Evolutionary conservation across 2,329 filamentous ascomycete genomes (phyloP), one percentile per base, ranked within the genome.

Genomic region (Cladosporium cucumerinum): DNA sequence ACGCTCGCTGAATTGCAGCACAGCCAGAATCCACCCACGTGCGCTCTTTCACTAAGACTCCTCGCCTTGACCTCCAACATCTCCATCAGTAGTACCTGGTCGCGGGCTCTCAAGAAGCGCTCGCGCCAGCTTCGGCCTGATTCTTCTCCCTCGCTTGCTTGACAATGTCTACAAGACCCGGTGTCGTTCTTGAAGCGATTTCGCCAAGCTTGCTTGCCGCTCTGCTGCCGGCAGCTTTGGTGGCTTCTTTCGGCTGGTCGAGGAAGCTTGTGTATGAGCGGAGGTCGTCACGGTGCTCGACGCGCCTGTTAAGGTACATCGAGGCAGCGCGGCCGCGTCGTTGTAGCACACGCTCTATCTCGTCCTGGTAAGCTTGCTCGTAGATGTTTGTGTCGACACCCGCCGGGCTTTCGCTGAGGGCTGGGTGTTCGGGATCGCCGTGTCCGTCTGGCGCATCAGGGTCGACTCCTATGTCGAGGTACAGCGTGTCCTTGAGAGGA

Each of bases 331-430:
- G 76, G 64, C 81, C 79, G 70, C 81, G 73, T 67, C 78, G 73
- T 68, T 80, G 77, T 32, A 85, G 78, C 71, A 97, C 94, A 18
- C 89, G 85, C 65, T 89, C 85, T 30, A 95, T 86, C 78, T 97
- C 92, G 66, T 90, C 86, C 72, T 91, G 87, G 75, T 96, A 97
- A 0, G 94, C 94, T 0, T 85, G 87, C 75, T 96, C 92, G 76
- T 97, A 97, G 65, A 98, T 89, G 73, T 95, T 88, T 71, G 92
- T 92, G 66, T 96, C 92, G 6, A 91, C 90, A 1, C 89, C 89
- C 0, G 89, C 89, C 2, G 94, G 94, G 1, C 91, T 96, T 77
- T 97, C 93, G 32, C 91, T 91, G 48, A 97, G 88, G 5, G 89
- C 75, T 25, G 64, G 64, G 21, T 62, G 59, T 8, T 60, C 52